These are phyloP conservation scores for Clathrospora elynae DNA, from an alignment of 2,329 filamentous ascomycete genomes.

Conservation along the genomic window DNA sequence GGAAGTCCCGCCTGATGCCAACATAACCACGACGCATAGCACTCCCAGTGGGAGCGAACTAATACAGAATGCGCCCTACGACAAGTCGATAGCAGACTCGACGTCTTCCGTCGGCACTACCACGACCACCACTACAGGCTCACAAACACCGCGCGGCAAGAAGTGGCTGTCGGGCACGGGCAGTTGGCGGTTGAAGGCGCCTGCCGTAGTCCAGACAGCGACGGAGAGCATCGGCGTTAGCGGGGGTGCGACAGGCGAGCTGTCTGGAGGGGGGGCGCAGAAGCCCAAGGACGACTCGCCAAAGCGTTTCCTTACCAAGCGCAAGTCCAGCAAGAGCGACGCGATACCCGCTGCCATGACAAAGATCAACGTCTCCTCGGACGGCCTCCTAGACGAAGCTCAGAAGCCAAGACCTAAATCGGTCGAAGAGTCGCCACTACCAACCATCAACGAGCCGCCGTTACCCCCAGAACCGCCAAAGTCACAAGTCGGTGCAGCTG, in stretches of 20 bases:
- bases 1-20: conserved; percentile 19
- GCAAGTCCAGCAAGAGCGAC: conserved; percentile 53
- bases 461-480: conserved; percentile 51
- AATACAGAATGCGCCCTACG: conserved; percentile 22
- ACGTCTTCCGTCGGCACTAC: conserved; percentile 18
- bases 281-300: conserved; percentile 37
- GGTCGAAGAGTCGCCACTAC: conserved; percentile 14
- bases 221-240: conserved; percentile 54
- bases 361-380: conserved; percentile 52
- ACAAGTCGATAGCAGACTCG: conserved; percentile 20
- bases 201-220: conserved; percentile 54
- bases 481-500: conserved; percentile 10
- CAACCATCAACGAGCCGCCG: conserved; percentile 45
- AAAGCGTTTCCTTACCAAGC: conserved; percentile 49
- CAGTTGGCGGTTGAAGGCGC: conserved; percentile 55
- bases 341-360: conserved; percentile 54
- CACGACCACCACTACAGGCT: conserved; percentile 22
- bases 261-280: conserved; percentile 39
- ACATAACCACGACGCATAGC: conserved; percentile 10
- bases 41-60: conserved; percentile 23
- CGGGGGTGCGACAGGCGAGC: conserved; percentile 51
- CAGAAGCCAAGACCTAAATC: conserved; percentile 26
- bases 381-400: conserved; percentile 38
- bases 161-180: conserved; percentile 53
- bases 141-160: conserved; percentile 31